Conservation (phyloP, 495 filamentous ascomycete species). For the Xylaria telfairii region DNA sequence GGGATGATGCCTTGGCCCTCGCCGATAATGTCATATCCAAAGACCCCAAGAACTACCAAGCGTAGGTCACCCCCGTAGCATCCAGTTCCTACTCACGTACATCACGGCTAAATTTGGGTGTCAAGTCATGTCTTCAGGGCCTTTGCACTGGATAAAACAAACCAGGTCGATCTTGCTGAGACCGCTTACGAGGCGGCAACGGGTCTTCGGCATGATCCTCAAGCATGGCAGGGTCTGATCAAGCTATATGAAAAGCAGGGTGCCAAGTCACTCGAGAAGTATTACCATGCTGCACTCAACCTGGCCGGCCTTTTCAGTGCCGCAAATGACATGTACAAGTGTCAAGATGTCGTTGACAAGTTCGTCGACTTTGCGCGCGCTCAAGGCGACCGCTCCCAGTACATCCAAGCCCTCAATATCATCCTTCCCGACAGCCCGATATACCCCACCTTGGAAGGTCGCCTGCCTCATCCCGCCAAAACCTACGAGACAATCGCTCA, state of each 20-base stretch:
- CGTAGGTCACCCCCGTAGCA: constrained; percentile 51
- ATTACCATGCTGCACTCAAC: constrained; percentile 71
- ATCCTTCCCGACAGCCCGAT: constrained; percentile 78
- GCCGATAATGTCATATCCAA: constrained; percentile 68
- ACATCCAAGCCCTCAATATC: constrained; percentile 73
- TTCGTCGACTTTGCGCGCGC: constrained; percentile 71
- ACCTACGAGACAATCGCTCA: constrained; percentile 88
- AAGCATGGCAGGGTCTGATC: constrained; percentile 91
- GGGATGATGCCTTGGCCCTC: constrained; percentile 71
- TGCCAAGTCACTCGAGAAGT: constrained; percentile 69
- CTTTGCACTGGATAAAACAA: constrained; percentile 77
- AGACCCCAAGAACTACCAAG: constrained; percentile 83
- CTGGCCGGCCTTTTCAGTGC: constrained; percentile 78
- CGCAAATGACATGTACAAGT: constrained; percentile 68
- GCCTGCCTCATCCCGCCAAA: constrained; percentile 76
- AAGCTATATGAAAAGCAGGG: constrained; percentile 82
- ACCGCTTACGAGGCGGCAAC: constrained; percentile 77
- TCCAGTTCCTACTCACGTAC: neutral
- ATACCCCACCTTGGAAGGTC: constrained; percentile 84
- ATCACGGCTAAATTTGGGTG: neutral
- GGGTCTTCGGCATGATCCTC: constrained; percentile 58
- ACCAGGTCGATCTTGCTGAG: constrained; percentile 72
- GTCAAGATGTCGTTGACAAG: constrained; percentile 82
- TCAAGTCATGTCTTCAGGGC: constrained; percentile 72
- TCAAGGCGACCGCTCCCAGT: constrained; percentile 73